These are phyloP conservation scores for Byssochlamys sp. DNA, from an alignment of 2,329 filamentous ascomycete genomes.

Conservation along the genomic window DNA sequence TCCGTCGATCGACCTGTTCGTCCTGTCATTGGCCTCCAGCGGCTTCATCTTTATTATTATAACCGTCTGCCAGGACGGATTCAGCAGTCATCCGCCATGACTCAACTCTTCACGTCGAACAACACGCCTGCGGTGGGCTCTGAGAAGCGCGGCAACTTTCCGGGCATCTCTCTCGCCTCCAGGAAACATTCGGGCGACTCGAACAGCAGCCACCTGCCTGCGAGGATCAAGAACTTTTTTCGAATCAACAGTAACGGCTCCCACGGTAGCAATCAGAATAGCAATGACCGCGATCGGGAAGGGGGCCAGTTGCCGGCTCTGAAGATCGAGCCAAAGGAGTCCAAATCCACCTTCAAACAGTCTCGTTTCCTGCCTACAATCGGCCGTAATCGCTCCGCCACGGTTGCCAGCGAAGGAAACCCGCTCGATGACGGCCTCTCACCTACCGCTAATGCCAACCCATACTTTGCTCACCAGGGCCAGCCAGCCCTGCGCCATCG, in stretches of 20 bases:
- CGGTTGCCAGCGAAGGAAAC: slow-evolving; percentile 86
- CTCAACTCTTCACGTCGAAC: slow-evolving; percentile 33
- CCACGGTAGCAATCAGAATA: slow-evolving; percentile 20
- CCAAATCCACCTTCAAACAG: slow-evolving; percentile 64
- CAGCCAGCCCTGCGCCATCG: slow-evolving; percentile 87
- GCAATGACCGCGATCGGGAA: slow-evolving; percentile 23
- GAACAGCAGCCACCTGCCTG: slow-evolving; percentile 42
- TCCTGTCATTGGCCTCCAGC: slow-evolving; percentile 1
- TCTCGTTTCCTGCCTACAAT: slow-evolving; percentile 82
- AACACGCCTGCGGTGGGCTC: slow-evolving; percentile 31
- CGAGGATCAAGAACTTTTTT: slow-evolving; percentile 62
- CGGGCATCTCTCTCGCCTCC: slow-evolving; percentile 35
- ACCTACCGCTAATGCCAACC: slow-evolving; percentile 87
- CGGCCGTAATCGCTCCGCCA: slow-evolving; percentile 77
- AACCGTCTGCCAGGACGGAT: background rate
- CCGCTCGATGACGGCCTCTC: slow-evolving; percentile 78
- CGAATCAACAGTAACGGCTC: slow-evolving; percentile 50
- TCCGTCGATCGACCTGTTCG: slow-evolving; percentile 6
- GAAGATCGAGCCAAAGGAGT: slow-evolving; percentile 56
- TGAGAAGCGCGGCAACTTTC: slow-evolving; percentile 39
- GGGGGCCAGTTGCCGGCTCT: slow-evolving; percentile 33
- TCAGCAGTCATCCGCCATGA: slow-evolving; percentile 23
- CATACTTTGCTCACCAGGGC: slow-evolving; percentile 94
- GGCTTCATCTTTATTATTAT: background rate
- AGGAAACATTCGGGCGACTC: slow-evolving; percentile 36